Conservation (phyloP, 192 early-diverging fungal species). For the Coemansia sp. region DNA sequence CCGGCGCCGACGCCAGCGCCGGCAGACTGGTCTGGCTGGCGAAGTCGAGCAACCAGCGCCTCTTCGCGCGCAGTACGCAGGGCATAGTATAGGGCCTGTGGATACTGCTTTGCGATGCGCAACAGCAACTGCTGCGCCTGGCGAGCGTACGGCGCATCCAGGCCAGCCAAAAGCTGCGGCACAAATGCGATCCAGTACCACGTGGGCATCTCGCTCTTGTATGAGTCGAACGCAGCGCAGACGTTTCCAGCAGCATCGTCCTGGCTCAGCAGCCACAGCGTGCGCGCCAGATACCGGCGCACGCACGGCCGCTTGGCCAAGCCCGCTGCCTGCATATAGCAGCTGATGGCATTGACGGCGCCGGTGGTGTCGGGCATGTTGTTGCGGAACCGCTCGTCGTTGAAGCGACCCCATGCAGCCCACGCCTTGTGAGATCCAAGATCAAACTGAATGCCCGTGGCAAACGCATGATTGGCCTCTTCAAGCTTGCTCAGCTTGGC, state of each 20-base stretch:
- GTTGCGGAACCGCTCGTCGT: slow-evolving; percentile 86
- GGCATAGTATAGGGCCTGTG: slow-evolving; percentile 90
- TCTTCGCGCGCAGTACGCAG: slow-evolving; percentile 93
- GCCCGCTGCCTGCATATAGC: slow-evolving; percentile 92
- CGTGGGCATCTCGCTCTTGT: slow-evolving; percentile 85
- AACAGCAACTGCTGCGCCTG: slow-evolving; percentile 81
- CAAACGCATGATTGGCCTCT: slow-evolving; percentile 88
- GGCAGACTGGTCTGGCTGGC: slow-evolving; percentile 23
- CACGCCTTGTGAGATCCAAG: slow-evolving; percentile 87
- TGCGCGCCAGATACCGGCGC: slow-evolving; percentile 85
- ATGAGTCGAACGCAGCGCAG: slow-evolving; percentile 76
- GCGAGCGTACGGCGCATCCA: slow-evolving; percentile 68
- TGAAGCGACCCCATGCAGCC: slow-evolving; percentile 95
- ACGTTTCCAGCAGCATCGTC: slow-evolving; percentile 76
- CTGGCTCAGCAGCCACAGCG: slow-evolving; percentile 92
- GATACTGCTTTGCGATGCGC: slow-evolving; percentile 87
- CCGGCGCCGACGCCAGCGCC: slow-evolving; percentile 8
- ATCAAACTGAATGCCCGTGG: slow-evolving; percentile 87
- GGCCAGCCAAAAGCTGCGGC: slow-evolving; percentile 82
- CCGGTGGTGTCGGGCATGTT: slow-evolving; percentile 76
- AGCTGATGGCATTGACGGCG: slow-evolving; percentile 87
- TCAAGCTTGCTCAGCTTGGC: slow-evolving; percentile 79
- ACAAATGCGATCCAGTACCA: slow-evolving; percentile 99
- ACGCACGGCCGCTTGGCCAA: slow-evolving; percentile 83
- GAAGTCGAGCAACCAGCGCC: slow-evolving; percentile 58